phyloP scores from a whole-genome alignment of 2,329 filamentous ascomycete species.

The Fusarium coffeatum region DNA sequence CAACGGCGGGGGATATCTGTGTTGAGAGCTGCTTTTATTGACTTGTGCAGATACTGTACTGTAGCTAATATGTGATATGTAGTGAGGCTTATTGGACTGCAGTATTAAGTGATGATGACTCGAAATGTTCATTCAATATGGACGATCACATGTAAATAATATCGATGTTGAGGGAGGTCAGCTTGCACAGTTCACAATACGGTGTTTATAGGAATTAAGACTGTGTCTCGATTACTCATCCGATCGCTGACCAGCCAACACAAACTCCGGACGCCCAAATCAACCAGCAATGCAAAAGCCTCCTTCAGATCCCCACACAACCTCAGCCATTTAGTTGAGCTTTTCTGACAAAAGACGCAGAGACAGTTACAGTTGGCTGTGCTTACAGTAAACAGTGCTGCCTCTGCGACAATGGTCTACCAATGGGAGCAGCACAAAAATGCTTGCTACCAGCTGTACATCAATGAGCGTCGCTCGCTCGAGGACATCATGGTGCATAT shows the following conservation, averaged over 20 bases:
- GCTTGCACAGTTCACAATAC: neutral
- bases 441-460: slow-evolving; percentile 72
- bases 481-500: slow-evolving; percentile 81
- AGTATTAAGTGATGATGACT: neutral
- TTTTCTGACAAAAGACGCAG: slow-evolving; percentile 45
- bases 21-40: neutral
- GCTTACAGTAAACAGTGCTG: slow-evolving; percentile 17
- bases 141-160: slow-evolving; percentile 15
- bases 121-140: neutral
- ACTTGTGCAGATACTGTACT: too few species aligned
- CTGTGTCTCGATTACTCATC: slow-evolving; percentile 22
- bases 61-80: too few species aligned
- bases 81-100: neutral
- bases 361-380: slow-evolving; percentile 15
- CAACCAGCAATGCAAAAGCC: slow-evolving; percentile 46
- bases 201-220: fast-evolving
- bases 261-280: slow-evolving; percentile 39
- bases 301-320: slow-evolving; percentile 36
- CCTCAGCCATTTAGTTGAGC: slow-evolving; percentile 31
- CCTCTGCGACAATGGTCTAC: slow-evolving; percentile 56
- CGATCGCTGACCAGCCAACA: neutral
- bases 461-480: slow-evolving; percentile 77
- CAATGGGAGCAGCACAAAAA: slow-evolving; percentile 59
- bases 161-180: neutral
- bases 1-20: neutral